Percentiles rank a stretch among this genome's conserved stretches.
Evolutionary conservation across 2,329 filamentous ascomycete species (phyloP).

Genomic region (Colletotrichum lupini): DNA sequence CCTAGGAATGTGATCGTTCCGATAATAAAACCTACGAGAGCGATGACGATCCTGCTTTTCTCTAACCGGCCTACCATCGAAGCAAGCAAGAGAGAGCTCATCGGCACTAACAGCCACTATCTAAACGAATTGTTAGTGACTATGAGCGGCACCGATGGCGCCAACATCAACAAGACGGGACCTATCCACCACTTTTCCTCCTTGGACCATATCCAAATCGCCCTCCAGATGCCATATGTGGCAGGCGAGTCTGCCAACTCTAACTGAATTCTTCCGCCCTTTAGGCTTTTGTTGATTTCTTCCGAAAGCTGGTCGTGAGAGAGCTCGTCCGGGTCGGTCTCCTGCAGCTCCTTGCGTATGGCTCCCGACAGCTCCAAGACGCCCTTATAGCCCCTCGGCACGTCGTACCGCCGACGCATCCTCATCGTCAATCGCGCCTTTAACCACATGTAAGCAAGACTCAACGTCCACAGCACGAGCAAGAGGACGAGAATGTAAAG

Average conservation of each 20-base stretch:
- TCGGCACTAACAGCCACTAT: not conserved
- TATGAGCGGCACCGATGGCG: not conserved
- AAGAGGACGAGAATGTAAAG: conserved; percentile 31
- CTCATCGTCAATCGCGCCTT: conserved; percentile 31
- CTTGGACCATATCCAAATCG: conserved; percentile 14
- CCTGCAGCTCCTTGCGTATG: conserved; percentile 31
- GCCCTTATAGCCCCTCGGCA: conserved; percentile 23
- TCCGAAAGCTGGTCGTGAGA: conserved; percentile 36
- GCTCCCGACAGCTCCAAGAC: conserved; percentile 25
- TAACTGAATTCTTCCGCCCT: conserved; percentile 38
- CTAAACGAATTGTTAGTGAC: not conserved
- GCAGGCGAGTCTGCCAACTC: not conserved
- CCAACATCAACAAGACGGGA: not conserved
- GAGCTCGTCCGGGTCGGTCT: conserved; percentile 27
- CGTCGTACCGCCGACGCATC: conserved; percentile 4
- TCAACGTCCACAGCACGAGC: conserved; percentile 38
- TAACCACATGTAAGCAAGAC: conserved; percentile 37
- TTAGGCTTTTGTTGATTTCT: conserved; percentile 34
- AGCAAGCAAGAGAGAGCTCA: not conserved
- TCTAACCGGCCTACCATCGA: conserved; percentile 5
- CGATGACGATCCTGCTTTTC: conserved; percentile 5
- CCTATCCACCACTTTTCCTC: conserved; percentile 23
- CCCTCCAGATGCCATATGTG: not conserved
- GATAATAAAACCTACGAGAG: not conserved
- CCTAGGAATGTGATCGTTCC: conserved; percentile 10